Evolutionary conservation across 2,329 filamentous ascomycete genomes (phyloP).

Genomic region (Dichotomopilus funicola): DNA sequence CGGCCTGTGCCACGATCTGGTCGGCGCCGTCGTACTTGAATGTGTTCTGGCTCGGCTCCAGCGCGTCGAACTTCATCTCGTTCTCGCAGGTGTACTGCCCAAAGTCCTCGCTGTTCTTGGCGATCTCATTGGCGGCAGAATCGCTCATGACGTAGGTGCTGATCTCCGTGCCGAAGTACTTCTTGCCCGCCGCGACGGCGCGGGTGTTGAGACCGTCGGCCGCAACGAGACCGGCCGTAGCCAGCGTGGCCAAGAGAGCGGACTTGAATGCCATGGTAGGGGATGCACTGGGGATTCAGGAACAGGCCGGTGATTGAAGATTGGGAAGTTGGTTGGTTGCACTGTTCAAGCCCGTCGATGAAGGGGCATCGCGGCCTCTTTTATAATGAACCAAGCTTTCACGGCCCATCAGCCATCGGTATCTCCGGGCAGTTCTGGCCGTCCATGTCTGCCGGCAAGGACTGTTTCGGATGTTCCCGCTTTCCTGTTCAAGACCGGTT

Average conservation of each 20-base stretch:
- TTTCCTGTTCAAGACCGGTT: too few species aligned
- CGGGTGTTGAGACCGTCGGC: conserved; percentile 1
- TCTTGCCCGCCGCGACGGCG: not conserved
- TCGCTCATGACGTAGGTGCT: not conserved
- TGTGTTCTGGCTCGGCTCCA: not conserved
- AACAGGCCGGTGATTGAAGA: too few species aligned
- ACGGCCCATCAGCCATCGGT: too few species aligned
- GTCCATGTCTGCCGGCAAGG: too few species aligned
- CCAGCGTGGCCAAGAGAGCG: not conserved
- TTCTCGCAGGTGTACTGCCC: conserved; percentile 4
- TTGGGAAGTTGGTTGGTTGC: too few species aligned
- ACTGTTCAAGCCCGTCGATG: too few species aligned
- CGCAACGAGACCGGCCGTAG: conserved; percentile 1
- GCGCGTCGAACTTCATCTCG: conserved; percentile 6
- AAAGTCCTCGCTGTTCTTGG: conserved; percentile 5
- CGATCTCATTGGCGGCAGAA: not conserved
- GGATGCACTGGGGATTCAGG: too few species aligned
- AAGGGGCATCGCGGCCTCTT: not conserved
- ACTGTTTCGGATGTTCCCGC: too few species aligned
- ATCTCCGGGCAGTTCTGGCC: too few species aligned
- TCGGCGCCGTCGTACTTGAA: conserved; percentile 33
- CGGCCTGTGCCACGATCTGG: conserved; percentile 35
- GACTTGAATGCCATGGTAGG: not conserved
- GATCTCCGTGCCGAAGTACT: conserved; percentile 6
- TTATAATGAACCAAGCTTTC: not conserved